A percentile compares a stretch with the other conserved stretches of the same genome.
These are phyloP conservation scores for Pseudogymnoascus sp. DNA, from an alignment of 2,329 filamentous ascomycete species.

Conservation along the genomic window DNA sequence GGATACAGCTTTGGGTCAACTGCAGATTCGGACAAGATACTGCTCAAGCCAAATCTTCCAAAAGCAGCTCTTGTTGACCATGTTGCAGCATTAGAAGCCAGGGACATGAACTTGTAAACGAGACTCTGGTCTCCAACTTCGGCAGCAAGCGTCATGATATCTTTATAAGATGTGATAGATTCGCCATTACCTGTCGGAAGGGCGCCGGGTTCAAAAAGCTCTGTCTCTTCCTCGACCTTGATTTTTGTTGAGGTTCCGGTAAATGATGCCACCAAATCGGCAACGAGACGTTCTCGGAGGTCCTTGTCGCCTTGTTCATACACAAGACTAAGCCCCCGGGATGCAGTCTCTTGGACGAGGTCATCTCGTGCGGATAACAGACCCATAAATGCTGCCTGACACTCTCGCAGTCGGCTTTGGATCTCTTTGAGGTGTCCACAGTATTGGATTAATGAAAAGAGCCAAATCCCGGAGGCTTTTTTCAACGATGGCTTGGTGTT, in stretches of 20 bases:
- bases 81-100: conserved; percentile 90
- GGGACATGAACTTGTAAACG: conserved; percentile 98
- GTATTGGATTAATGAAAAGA: conserved; percentile 84
- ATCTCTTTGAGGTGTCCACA: conserved; percentile 72
- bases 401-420: conserved; percentile 64
- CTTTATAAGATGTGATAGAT: conserved; percentile 91
- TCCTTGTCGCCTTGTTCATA: conserved; percentile 84
- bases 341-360: conserved; percentile 90
- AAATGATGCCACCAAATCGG: conserved; percentile 81
- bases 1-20: conserved; percentile 92
- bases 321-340: conserved; percentile 79
- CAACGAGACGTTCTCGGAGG: conserved; percentile 74
- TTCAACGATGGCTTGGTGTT: conserved; percentile 80
- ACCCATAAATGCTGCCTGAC: conserved; percentile 79
- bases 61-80: conserved; percentile 98
- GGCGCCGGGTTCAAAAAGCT: conserved; percentile 86
- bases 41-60: conserved; percentile 85
- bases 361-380: conserved; percentile 85
- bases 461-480: conserved; percentile 91
- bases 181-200: conserved; percentile 83
- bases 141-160: conserved; percentile 90
- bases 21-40: conserved; percentile 77
- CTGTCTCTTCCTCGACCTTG: conserved; percentile 73
- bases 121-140: conserved; percentile 92
- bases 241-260: conserved; percentile 67